Evolutionary conservation across 306 rosid genomes (phyloP).

Genomic region (Rosa lucieae): DNA sequence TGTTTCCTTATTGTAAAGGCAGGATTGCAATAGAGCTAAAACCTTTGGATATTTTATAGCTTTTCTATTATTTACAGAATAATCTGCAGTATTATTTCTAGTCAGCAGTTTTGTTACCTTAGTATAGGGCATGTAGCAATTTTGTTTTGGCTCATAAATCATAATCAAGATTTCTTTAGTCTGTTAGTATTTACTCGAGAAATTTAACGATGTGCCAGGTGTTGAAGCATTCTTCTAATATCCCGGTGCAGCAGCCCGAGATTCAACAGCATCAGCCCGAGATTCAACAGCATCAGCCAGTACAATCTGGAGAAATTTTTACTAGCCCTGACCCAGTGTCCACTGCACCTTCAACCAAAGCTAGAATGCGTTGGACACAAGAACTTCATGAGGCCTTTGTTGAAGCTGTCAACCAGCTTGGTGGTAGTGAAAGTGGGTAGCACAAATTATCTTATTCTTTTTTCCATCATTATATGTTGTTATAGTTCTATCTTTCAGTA

Average conservation of each 20-base stretch:
- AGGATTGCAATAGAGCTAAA: background rate
- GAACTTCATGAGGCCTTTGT: conserved; percentile 96
- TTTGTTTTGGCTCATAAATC: background rate
- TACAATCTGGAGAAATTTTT: conserved; percentile 44
- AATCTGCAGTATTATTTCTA: conserved; percentile 2
- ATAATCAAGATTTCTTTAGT: background rate
- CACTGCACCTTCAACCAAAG: conserved; percentile 52
- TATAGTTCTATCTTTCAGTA: background rate
- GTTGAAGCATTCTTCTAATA: conserved; percentile 33
- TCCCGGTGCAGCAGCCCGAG: conserved; percentile 41
- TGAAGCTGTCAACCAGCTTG: conserved; percentile 85
- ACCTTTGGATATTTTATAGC: background rate
- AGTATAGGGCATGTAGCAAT: background rate
- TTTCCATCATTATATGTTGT: conserved; percentile 3
- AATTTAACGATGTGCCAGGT: conserved; percentile 23
- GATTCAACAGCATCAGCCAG: conserved; percentile 37
- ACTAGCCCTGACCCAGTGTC: conserved; percentile 41
- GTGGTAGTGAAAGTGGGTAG: conserved; percentile 83
- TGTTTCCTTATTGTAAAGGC: conserved; percentile 11
- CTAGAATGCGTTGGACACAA: conserved; percentile 98
- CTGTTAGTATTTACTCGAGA: conserved; percentile 14
- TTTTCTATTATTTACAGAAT: background rate
- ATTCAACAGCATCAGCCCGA: conserved; percentile 46
- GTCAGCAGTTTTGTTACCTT: background rate
- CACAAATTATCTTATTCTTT: conserved; percentile 1